Evolutionary conservation across 1,284 basidiomycete species (phyloP).

Genomic region (Xerocomus nothofagi): DNA sequence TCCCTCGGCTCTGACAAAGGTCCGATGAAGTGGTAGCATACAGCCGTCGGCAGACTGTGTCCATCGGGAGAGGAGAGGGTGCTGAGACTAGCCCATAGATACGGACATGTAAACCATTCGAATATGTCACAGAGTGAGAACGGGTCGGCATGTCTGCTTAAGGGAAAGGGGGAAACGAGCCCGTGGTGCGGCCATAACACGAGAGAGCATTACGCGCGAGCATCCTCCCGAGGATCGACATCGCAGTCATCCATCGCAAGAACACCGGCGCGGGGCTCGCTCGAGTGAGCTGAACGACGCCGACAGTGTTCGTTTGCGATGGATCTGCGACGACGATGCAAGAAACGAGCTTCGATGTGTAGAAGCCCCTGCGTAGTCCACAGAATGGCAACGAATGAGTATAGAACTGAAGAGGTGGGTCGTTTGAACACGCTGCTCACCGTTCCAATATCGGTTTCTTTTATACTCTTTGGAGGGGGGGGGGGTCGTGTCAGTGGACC

Average conservation of each 20-base stretch:
- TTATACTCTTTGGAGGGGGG: slow-evolving; percentile 17
- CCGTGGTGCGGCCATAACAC: slow-evolving; percentile 10
- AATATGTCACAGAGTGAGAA: no score
- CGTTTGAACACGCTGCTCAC: slow-evolving; percentile 16
- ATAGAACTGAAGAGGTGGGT: slow-evolving; percentile 1
- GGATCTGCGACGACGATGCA: slow-evolving; percentile 46
- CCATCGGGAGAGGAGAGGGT: not conserved
- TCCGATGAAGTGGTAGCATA: not conserved
- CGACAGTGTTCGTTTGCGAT: slow-evolving; percentile 36
- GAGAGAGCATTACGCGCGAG: slow-evolving; percentile 14
- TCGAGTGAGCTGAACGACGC: slow-evolving; percentile 30
- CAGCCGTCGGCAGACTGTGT: not conserved
- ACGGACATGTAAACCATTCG: no score
- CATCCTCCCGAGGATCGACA: slow-evolving; percentile 41
- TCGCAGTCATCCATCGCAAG: slow-evolving; percentile 78
- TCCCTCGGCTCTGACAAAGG: not conserved
- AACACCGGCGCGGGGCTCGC: slow-evolving; percentile 37
- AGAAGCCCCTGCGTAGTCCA: slow-evolving; percentile 14
- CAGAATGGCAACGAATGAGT: slow-evolving; percentile 4
- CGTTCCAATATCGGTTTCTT: slow-evolving; percentile 1
- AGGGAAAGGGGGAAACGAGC: no score
- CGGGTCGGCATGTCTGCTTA: not conserved
- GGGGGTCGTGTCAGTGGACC: not conserved
- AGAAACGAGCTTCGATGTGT: slow-evolving; percentile 24
- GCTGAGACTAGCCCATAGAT: not conserved